phyloP scores from a whole-genome alignment of 495 filamentous ascomycete species.

The Penicillium tannophilum region DNA sequence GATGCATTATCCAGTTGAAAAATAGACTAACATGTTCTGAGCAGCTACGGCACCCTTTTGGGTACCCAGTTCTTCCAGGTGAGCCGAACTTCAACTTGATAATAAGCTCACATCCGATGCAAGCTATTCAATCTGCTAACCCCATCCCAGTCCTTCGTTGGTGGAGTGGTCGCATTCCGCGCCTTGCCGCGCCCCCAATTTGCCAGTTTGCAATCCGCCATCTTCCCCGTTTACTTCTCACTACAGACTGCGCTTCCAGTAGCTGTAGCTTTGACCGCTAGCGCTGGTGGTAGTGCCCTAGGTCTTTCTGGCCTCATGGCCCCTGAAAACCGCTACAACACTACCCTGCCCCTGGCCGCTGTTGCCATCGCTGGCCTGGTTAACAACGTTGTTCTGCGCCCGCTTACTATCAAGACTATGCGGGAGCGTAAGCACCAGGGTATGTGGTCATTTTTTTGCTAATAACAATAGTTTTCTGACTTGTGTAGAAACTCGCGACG shows the following conservation, averaged over 20 bases:
- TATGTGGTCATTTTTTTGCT: conserved; percentile 27
- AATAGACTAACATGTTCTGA: conserved; percentile 27
- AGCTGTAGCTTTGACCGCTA: conserved; percentile 78
- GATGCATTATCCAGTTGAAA: not conserved
- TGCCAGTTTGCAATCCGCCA: conserved; percentile 69
- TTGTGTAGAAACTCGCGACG: conserved; percentile 68
- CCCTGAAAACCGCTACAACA: conserved; percentile 55
- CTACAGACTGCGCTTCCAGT: conserved; percentile 75
- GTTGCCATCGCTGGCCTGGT: conserved; percentile 63
- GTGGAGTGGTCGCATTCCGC: conserved; percentile 71
- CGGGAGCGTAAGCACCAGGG: conserved; percentile 73
- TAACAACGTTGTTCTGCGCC: conserved; percentile 70
- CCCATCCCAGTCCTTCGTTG: conserved; percentile 68
- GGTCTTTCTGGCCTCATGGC: conserved; percentile 59
- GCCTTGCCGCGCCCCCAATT: conserved; percentile 80
- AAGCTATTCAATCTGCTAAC: not conserved
- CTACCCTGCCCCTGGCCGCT: conserved; percentile 64
- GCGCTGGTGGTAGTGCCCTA: conserved; percentile 43
- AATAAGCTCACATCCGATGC: not conserved
- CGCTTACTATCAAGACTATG: conserved; percentile 72
- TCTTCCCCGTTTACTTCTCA: conserved; percentile 86
- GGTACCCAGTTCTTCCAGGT: conserved; percentile 82
- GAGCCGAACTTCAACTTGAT: conserved; percentile 14
- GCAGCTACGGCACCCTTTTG: conserved; percentile 76
- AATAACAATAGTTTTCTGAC: not conserved